Evolutionary conservation across 164 flowering plant genomes (phyloP).

Genomic region (Houttuynia cordata): DNA sequence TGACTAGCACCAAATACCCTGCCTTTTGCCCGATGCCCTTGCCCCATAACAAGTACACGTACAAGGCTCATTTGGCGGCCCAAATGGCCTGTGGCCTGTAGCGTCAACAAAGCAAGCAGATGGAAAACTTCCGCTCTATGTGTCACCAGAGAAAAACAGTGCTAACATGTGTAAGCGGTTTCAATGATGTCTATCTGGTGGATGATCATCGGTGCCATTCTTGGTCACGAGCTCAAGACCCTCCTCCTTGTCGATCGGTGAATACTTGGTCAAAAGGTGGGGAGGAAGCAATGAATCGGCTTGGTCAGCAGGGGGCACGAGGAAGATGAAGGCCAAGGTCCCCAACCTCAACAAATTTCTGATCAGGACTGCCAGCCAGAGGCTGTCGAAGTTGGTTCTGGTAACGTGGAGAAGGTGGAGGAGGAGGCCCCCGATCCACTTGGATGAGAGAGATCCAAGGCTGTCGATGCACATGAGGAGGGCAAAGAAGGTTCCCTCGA

Average conservation of each 20-base stretch:
- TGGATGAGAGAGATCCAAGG: constrained; percentile 41
- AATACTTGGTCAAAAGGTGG: constrained; percentile 11
- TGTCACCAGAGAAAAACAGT: no score
- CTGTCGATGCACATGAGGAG: constrained; percentile 69
- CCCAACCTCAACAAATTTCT: constrained; percentile 37
- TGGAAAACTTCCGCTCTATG: no score
- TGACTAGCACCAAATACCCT: no score
- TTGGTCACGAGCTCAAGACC: constrained; percentile 26
- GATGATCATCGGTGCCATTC: no score
- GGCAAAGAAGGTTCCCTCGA: constrained; percentile 53
- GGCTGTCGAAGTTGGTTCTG: constrained; percentile 40
- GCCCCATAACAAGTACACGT: no score
- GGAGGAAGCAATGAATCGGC: constrained; percentile 25
- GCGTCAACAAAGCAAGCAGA: no score
- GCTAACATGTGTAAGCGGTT: no score
- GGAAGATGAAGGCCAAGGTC: constrained; percentile 44
- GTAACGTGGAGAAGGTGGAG: constrained; percentile 55
- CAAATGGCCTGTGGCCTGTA: no score
- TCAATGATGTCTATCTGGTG: no score
- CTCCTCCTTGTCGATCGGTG: constrained; percentile 12
- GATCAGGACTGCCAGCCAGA: constrained; percentile 51
- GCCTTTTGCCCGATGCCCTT: no score
- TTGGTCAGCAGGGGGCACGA: constrained; percentile 41
- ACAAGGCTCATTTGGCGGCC: no score
- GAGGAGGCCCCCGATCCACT: constrained; percentile 50